Percentiles rank a stretch among this genome's conserved stretches.
Evolutionary conservation across 306 rosid genomes (phyloP).

Genomic region (Acmispon strigosus): DNA sequence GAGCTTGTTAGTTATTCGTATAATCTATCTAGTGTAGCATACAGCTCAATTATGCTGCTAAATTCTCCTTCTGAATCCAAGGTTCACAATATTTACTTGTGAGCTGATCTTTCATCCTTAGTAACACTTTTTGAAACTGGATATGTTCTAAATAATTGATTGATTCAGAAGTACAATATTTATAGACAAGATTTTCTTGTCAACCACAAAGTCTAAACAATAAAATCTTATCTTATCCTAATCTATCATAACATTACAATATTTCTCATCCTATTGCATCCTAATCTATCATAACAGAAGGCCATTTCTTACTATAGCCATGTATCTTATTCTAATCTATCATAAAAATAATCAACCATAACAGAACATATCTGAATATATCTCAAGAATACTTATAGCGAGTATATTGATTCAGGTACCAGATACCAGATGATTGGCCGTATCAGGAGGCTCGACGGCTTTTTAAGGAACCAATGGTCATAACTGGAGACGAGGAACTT

Average conservation of each 20-base stretch:
- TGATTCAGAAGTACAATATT: too few species aligned
- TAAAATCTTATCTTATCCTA: too few species aligned
- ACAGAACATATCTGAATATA: too few species aligned
- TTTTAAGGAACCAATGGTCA: slow-evolving; percentile 75
- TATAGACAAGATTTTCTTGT: too few species aligned
- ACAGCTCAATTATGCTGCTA: not conserved
- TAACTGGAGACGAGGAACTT: slow-evolving; percentile 56
- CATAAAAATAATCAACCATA: too few species aligned
- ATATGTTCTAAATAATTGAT: too few species aligned
- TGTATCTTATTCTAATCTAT: too few species aligned
- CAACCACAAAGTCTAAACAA: too few species aligned
- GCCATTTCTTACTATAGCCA: too few species aligned
- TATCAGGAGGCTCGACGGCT: slow-evolving; percentile 83
- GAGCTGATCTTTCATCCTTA: not conserved
- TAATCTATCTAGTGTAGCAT: not conserved
- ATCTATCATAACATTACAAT: too few species aligned
- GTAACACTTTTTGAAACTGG: not conserved
- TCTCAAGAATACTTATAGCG: not conserved
- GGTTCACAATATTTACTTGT: slow-evolving; percentile 8
- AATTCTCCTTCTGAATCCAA: not conserved
- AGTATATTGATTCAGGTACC: slow-evolving; percentile 54
- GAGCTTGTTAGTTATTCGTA: not conserved
- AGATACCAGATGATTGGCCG: slow-evolving; percentile 87
- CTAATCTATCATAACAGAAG: too few species aligned
- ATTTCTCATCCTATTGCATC: too few species aligned